Conservation (phyloP, 2,329 filamentous ascomycete genomes). For the Aspergillaceae sp. region DNA sequence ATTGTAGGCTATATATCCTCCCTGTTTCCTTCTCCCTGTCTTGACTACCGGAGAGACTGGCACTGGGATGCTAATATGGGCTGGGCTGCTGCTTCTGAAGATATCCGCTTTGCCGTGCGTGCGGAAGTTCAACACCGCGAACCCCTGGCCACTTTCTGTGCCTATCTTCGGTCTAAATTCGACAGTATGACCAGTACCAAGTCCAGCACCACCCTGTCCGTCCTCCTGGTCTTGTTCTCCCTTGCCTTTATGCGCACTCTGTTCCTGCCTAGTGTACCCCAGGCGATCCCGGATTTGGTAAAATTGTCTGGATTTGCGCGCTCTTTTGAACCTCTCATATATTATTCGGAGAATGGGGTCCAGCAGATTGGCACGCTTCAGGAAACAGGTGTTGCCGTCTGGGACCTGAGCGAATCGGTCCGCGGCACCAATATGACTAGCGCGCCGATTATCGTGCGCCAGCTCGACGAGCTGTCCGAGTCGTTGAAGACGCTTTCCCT, state of each 20-base stretch:
- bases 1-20: constrained; percentile 38
- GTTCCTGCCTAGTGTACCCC: constrained; percentile 58
- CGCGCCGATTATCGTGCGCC: constrained; percentile 72
- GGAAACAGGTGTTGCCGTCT: constrained; percentile 85
- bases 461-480: constrained; percentile 77
- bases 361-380: constrained; percentile 80
- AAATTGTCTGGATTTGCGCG: constrained; percentile 84
- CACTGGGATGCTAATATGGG: constrained; percentile 25
- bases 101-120: constrained; percentile 78
- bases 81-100: constrained; percentile 38
- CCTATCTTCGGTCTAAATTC: constrained; percentile 53
- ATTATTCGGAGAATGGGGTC: constrained; percentile 84
- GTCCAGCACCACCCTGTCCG: constrained; percentile 55
- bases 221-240: constrained; percentile 55
- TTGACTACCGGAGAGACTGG: constrained; percentile 12
- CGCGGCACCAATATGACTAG: constrained; percentile 85
- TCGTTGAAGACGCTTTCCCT: constrained; percentile 74
- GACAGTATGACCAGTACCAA: constrained; percentile 59
- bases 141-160: constrained; percentile 66
- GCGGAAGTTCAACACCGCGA: constrained; percentile 84
- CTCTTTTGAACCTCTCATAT: constrained; percentile 88
- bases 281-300: constrained; percentile 71
- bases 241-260: constrained; percentile 58
- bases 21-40: constrained; percentile 8
- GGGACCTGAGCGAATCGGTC: constrained; percentile 88